Evolutionary conservation across 768 basidiomycete species (phyloP).

Genomic region (Suillus tomentosus): DNA sequence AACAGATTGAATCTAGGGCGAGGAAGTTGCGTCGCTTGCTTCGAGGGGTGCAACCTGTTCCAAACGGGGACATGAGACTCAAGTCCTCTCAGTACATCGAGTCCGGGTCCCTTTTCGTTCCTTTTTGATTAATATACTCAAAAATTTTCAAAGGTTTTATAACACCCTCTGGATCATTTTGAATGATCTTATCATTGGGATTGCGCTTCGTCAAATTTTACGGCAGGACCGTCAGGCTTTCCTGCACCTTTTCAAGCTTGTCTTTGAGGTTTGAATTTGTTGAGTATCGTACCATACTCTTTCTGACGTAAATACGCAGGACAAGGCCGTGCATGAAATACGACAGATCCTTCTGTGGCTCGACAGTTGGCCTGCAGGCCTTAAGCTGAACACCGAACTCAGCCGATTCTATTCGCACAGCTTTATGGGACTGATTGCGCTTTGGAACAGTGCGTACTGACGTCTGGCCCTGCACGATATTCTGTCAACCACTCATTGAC

Average conservation of each 20-base stretch:
- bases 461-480: neutral
- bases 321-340: constrained; percentile 37
- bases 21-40: constrained; percentile 44
- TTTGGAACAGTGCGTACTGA: constrained; percentile 71
- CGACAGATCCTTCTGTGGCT: constrained; percentile 73
- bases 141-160: constrained; percentile 63
- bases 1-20: constrained; percentile 61
- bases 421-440: constrained; percentile 61
- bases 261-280: constrained; percentile 41
- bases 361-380: constrained; percentile 92
- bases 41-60: constrained; percentile 38
- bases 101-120: constrained; percentile 34
- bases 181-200: constrained; percentile 88
- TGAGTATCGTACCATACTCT: neutral
- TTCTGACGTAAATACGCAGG: constrained; percentile 3
- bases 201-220: constrained; percentile 69
- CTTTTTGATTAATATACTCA: constrained; percentile 1
- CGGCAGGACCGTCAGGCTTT: constrained; percentile 61
- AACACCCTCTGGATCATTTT: constrained; percentile 89
- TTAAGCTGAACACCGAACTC: constrained; percentile 96
- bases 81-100: constrained; percentile 68
- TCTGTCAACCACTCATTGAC: neutral
- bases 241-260: constrained; percentile 37
- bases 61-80: constrained; percentile 33
- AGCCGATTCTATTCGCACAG: constrained; percentile 79